These are phyloP conservation scores for Pseudozyma sp. DNA, from an alignment of 1,284 basidiomycete genomes.

Conservation along the genomic window DNA sequence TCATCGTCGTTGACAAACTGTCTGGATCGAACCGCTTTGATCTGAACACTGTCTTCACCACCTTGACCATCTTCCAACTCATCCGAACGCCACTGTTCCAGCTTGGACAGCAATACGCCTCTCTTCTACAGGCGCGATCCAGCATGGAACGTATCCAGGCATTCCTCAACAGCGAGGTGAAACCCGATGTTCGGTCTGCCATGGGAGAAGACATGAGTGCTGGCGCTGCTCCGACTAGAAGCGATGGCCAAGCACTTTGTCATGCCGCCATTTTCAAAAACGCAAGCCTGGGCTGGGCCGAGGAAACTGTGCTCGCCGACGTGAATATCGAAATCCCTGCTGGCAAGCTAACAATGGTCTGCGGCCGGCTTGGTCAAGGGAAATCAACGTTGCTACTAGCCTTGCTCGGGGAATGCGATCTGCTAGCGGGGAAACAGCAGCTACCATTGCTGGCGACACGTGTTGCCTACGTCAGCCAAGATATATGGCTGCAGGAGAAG, in stretches of 20 bases:
- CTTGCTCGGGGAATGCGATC: slow-evolving; percentile 59
- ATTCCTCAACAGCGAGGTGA: slow-evolving; percentile 42
- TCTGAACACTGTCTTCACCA: slow-evolving; percentile 58
- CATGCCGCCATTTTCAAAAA: slow-evolving; percentile 41
- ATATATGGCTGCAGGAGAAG: slow-evolving; percentile 58
- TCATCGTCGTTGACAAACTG: slow-evolving; percentile 46
- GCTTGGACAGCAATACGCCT: slow-evolving; percentile 57
- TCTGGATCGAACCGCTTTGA: slow-evolving; percentile 45
- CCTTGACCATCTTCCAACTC: slow-evolving; percentile 55
- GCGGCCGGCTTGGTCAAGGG: slow-evolving; percentile 61
- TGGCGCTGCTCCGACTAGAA: background rate
- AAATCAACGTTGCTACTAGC: slow-evolving; percentile 62
- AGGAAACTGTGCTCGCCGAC: slow-evolving; percentile 26
- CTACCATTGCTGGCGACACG: slow-evolving; percentile 26
- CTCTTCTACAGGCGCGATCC: slow-evolving; percentile 50
- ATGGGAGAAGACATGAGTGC: slow-evolving; percentile 5
- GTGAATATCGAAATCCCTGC: slow-evolving; percentile 46
- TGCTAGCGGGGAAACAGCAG: slow-evolving; percentile 40
- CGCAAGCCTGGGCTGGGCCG: slow-evolving; percentile 41
- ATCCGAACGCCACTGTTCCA: slow-evolving; percentile 48
- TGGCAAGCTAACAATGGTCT: slow-evolving; percentile 56
- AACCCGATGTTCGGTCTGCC: slow-evolving; percentile 21
- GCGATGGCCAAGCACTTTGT: background rate
- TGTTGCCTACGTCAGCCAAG: slow-evolving; percentile 62
- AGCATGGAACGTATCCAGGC: slow-evolving; percentile 55